A percentile compares a stretch with the other conserved stretches of the same genome.
These are phyloP conservation scores for Tripterygium wilfordii DNA, from an alignment of 177 flowering plant species.

Conservation along the genomic window DNA sequence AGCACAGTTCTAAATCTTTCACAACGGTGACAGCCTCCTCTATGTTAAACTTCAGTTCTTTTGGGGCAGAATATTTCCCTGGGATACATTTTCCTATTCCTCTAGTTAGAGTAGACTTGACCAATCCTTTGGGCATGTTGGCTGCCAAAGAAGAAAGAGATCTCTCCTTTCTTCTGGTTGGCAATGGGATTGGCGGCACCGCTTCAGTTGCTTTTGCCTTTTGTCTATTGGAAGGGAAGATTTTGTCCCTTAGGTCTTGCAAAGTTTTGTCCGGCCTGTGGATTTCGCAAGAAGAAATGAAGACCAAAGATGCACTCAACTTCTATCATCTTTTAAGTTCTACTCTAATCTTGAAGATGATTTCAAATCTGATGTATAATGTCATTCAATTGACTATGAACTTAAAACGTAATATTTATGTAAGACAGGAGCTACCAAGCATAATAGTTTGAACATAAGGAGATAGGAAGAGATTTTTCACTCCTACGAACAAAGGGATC, in stretches of 20 bases:
- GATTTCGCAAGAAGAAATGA: neutral
- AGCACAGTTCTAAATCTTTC: slow-evolving; percentile 30
- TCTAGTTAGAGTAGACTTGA: slow-evolving; percentile 34
- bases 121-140: slow-evolving; percentile 21
- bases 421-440: too few relatives aligned
- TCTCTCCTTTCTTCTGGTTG: slow-evolving; percentile 33
- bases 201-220: slow-evolving; percentile 41
- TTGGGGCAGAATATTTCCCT: slow-evolving; percentile 13
- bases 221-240: slow-evolving; percentile 54
- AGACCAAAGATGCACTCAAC: neutral
- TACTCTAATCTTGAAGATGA: neutral
- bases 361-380: neutral
- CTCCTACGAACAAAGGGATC: too few relatives aligned
- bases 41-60: slow-evolving; percentile 32
- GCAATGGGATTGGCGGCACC: slow-evolving; percentile 21
- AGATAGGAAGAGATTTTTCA: too few relatives aligned
- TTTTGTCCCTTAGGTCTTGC: slow-evolving; percentile 63
- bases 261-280: slow-evolving; percentile 74
- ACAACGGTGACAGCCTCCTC: slow-evolving; percentile 34
- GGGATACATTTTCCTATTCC: slow-evolving; percentile 11
- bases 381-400: too few relatives aligned
- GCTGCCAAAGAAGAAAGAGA: slow-evolving; percentile 49
- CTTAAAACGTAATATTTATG: too few relatives aligned
- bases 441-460: too few relatives aligned
- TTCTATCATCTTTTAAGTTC: neutral